phyloP scores from a whole-genome alignment of 2,329 filamentous ascomycete species.

The Aspergillus uvarum region DNA sequence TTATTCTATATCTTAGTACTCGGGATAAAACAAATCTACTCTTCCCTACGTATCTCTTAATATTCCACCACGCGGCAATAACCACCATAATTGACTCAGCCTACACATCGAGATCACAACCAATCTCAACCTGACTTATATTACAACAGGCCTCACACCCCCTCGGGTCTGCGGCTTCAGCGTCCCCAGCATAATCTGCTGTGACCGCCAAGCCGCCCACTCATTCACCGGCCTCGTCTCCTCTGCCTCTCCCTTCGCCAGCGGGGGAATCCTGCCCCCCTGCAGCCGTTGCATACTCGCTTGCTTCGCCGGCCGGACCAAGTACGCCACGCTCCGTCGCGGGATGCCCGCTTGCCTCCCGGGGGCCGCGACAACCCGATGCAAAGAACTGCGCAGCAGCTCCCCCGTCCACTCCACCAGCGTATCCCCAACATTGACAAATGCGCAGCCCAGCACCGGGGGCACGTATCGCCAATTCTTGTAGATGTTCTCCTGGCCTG shows the following conservation, averaged over 20 bases:
- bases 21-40: too few relatives aligned
- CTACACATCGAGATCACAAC: too few relatives aligned
- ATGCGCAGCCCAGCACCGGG: slow-evolving; percentile 25
- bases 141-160: background rate
- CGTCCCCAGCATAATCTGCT: slow-evolving; percentile 13
- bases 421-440: slow-evolving; percentile 52
- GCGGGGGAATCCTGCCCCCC: slow-evolving; percentile 12
- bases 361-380: slow-evolving; percentile 26
- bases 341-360: slow-evolving; percentile 19
- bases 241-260: slow-evolving; percentile 13
- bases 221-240: slow-evolving; percentile 13
- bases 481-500: slow-evolving; percentile 12
- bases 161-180: slow-evolving; percentile 7
- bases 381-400: slow-evolving; percentile 31
- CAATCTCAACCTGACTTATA: background rate
- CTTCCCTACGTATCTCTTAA: too few relatives aligned
- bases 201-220: slow-evolving; percentile 12
- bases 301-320: slow-evolving; percentile 16
- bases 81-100: too few relatives aligned
- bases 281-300: slow-evolving; percentile 16
- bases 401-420: slow-evolving; percentile 48
- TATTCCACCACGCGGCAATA: too few relatives aligned
- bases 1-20: too few relatives aligned
- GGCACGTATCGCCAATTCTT: slow-evolving; percentile 24
- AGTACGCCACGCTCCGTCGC: slow-evolving; percentile 21